Percentiles rank a stretch among this genome's conserved stretches.
phyloP scores from a whole-genome alignment of 805 yeast species.

The Schizosaccharomyces lindneri region DNA sequence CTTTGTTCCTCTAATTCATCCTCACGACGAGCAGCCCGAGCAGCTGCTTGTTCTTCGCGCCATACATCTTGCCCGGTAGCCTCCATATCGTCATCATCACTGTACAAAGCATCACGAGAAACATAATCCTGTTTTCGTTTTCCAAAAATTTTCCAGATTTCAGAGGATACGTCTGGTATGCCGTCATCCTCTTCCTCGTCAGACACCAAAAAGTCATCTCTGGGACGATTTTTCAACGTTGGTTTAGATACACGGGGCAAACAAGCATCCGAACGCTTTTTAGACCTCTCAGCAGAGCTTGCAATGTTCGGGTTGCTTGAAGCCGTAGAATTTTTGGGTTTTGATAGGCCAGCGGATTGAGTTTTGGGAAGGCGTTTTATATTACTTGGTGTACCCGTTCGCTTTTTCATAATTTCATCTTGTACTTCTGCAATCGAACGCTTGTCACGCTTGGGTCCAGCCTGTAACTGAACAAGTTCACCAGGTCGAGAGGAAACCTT shows the following conservation, averaged over 20 bases:
- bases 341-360: background rate
- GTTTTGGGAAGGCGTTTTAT: background rate
- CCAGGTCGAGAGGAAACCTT: background rate
- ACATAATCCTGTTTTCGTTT: background rate
- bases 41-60: constrained; percentile 52
- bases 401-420: background rate
- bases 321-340: background rate
- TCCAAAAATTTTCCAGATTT: constrained; percentile 3
- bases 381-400: background rate
- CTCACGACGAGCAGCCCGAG: constrained; percentile 42
- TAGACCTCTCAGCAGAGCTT: too few relatives aligned
- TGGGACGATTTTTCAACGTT: background rate
- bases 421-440: background rate
- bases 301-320: too few relatives aligned
- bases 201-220: background rate
- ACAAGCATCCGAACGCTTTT: too few relatives aligned
- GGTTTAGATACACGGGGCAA: background rate
- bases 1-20: constrained; percentile 36
- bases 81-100: constrained; percentile 44
- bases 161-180: background rate
- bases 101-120: background rate
- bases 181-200: background rate
- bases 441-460: background rate
- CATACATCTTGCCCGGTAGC: constrained; percentile 73
- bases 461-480: background rate